Evolutionary conservation across 257 asterid genomes (phyloP), one percentile per base, ranked within the genome.

Genomic region (Galeopsis tetrahit): DNA sequence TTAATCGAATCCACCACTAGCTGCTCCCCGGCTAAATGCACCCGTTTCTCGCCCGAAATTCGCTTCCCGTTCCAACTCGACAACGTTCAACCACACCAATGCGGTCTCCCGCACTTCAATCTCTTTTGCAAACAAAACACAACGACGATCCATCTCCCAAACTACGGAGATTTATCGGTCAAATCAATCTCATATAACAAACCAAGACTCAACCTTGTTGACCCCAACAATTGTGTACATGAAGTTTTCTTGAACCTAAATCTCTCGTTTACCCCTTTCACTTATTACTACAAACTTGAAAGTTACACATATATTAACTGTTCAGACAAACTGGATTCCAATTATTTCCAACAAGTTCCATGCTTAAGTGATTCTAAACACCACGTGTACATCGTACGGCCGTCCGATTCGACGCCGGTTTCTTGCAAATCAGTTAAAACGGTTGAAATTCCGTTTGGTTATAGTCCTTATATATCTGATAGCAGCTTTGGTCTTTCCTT

Each of bases 221-320:
- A 86, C 10, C 91, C 86, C 7, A 78, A 72, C 17, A 80, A 68
- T 48, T 86, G 91, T 17, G 86, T 86, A 11, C 87, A 35, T 11
- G 73, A 72, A 72, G 87, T 86, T 34, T 82, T 86, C 87, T 78
- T 84, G 79, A 82, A 84, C 13, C 74, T 86, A 4, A 77, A 86
- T 69, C 82, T 86, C 34, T 63, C 87, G 21, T 10, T 6, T 4
- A 82, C 87, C 6, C 89, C 89, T 2, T 86, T 82, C 58, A 80
- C 52, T 10, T 86, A 86, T 57, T 74, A 80, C 58, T 80, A 84
- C 43, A 70, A 10, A 6, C 7, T 76, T 73, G 78, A 78, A 46
- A 32, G 70, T 70, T 86, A 86, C 62, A 83, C 38, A 15, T 86
- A 84, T 7, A 46, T 86, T 28, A 86, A 86, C 44, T 86, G 91